Evolutionary conservation across 2,329 filamentous ascomycete genomes (phyloP).

Genomic region (Claviceps fusiformis): DNA sequence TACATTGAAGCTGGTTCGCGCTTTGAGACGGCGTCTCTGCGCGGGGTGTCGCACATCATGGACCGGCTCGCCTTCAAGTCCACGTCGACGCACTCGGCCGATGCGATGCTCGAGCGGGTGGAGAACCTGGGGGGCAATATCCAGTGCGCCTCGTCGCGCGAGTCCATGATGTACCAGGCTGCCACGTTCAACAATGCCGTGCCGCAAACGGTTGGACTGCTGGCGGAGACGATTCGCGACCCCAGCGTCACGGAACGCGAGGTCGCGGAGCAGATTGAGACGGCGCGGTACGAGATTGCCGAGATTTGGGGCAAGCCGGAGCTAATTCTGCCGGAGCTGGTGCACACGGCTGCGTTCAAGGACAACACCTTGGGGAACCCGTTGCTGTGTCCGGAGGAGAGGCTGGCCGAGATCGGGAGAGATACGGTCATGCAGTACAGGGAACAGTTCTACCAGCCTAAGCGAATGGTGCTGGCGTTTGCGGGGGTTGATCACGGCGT

Average conservation of each 20-base stretch:
- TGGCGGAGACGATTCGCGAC: constrained; percentile 88
- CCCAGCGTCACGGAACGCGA: constrained; percentile 77
- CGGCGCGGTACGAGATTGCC: constrained; percentile 86
- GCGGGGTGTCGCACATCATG: constrained; percentile 90
- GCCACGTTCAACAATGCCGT: constrained; percentile 95
- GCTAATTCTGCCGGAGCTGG: constrained; percentile 84
- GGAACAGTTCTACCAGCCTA: constrained; percentile 71
- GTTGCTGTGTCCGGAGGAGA: constrained; percentile 75
- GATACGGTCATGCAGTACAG: constrained; percentile 66
- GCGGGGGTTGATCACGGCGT: constrained; percentile 75
- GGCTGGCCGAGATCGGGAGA: constrained; percentile 61
- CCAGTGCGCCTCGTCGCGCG: constrained; percentile 87
- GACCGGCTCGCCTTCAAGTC: constrained; percentile 91
- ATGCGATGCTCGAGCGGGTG: constrained; percentile 76
- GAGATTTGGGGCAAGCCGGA: constrained; percentile 98
- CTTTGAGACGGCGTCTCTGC: constrained; percentile 74
- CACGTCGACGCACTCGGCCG: constrained; percentile 56
- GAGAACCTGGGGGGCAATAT: constrained; percentile 90
- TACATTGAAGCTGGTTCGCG: constrained; percentile 92
- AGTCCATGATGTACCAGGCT: constrained; percentile 97
- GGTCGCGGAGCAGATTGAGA: constrained; percentile 74
- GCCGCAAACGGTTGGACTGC: constrained; percentile 62
- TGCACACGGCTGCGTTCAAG: constrained; percentile 91
- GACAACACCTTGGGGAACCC: constrained; percentile 94
- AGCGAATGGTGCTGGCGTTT: constrained; percentile 88